Evolutionary conservation across 495 filamentous ascomycete genomes (phyloP), one percentile per base, ranked within the genome.

Genomic region (Daldinia grandis): DNA sequence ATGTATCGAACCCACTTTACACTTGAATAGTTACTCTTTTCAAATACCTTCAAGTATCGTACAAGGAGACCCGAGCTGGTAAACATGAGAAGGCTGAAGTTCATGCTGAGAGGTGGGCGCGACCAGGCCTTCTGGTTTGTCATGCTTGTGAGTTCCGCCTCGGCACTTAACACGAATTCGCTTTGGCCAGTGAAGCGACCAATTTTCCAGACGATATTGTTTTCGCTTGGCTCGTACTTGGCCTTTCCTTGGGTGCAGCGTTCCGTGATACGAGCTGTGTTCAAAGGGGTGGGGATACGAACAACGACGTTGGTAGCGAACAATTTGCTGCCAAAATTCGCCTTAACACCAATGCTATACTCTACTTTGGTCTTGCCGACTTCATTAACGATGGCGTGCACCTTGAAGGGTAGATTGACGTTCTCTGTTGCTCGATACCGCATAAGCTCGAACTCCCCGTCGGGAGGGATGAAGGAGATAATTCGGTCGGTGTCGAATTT

Each of bases 1-100:
- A 99, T 99, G 81, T 99, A 99, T 74, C 96, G 83, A 71, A 99
- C 96, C 96, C 96, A 99, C 77, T 99, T 99, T 9, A 99, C 96
- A 72, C 92, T 96, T 62, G 91, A 94, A 77, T 99, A 99, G 81
- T 98, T 98, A 77, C 86, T 93, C 89, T 99, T 99, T 86, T 99
- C 96, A 82, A 99, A 99, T 27, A 99, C 96, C 83, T 99, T 99
- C 64, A 99, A 81, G 80, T 99, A 99, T 44, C 96, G 82, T 55
- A 99, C 96, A 69, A 99, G 76, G 73, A 99, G 78, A 15, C 95
- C 96, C 1, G 89, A 93, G 75, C 91, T 94, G 37, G 96, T 99
- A 80, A 99, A 99, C 96, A 99, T 99, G 72, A 99, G 83, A 72
- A 99, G 79, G 62, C 89, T 93, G 75, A 99, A 99, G 78, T 85